A percentile compares a stretch with the other conserved stretches of the same genome.
Evolutionary conservation across 176 grass and related monocot genomes (phyloP).

Genomic region (Dendrocalamus sinicus): DNA sequence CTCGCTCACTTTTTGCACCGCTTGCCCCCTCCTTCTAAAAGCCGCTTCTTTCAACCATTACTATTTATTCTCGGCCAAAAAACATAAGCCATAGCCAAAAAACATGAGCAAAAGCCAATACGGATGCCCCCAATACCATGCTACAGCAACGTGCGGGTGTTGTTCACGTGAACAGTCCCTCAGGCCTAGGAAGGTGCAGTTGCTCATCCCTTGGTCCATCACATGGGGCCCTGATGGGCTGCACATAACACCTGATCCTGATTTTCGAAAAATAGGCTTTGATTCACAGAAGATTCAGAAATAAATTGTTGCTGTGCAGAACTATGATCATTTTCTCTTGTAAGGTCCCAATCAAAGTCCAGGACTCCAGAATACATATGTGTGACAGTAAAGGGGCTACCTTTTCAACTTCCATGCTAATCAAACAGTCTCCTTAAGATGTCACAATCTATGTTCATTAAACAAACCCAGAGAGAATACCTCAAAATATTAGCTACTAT

Average conservation of each 20-base stretch:
- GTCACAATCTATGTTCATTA: not conserved
- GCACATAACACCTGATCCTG: not conserved
- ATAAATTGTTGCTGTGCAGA: not conserved
- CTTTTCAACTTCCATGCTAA: not conserved
- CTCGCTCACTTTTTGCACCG: too few relatives aligned
- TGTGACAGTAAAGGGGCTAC: not conserved
- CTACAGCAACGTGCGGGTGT: too few relatives aligned
- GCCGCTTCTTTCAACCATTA: too few relatives aligned
- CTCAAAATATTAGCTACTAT: conserved; percentile 12
- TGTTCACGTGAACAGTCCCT: too few relatives aligned
- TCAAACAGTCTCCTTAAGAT: not conserved
- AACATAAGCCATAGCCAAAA: too few relatives aligned
- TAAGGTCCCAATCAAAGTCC: not conserved
- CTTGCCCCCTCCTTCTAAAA: too few relatives aligned
- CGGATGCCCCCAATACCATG: too few relatives aligned
- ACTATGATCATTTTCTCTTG: not conserved
- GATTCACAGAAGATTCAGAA: conserved; percentile 24
- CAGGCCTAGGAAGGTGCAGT: too few relatives aligned
- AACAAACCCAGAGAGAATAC: not conserved
- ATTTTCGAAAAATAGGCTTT: conserved; percentile 23
- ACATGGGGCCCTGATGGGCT: too few relatives aligned
- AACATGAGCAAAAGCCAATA: too few relatives aligned
- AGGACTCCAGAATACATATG: not conserved
- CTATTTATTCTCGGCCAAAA: too few relatives aligned
- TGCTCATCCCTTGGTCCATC: too few relatives aligned